Percentiles rank a stretch among this genome's conserved stretches.
phyloP scores from a whole-genome alignment of 805 yeast genomes.

The Wickerhamia fluorescens region DNA sequence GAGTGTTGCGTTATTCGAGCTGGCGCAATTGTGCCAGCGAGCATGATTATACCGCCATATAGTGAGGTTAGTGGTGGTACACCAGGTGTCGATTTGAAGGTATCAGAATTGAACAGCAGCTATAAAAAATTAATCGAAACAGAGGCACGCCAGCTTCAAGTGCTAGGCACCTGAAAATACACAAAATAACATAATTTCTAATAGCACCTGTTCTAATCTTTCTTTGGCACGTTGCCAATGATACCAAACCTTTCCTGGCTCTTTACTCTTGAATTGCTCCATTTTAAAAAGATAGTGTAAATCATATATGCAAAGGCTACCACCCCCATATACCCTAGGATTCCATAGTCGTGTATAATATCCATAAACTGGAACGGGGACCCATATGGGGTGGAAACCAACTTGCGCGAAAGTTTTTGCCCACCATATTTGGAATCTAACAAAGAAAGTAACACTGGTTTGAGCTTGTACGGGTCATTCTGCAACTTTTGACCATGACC shows the following conservation, averaged over 20 bases:
- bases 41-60: constrained; percentile 45
- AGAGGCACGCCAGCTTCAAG: constrained; percentile 22
- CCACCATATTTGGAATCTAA: constrained; percentile 29
- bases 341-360: constrained; percentile 35
- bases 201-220: constrained; percentile 2
- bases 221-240: constrained; percentile 5
- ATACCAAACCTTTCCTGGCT: constrained; percentile 5
- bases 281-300: not conserved
- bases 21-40: constrained; percentile 35
- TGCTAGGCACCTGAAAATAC: constrained; percentile 4
- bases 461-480: constrained; percentile 22
- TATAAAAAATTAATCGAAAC: constrained; percentile 30
- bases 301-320: constrained; percentile 1
- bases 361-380: constrained; percentile 35
- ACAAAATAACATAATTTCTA: not conserved
- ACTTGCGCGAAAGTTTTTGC: constrained; percentile 12
- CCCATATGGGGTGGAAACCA: constrained; percentile 40
- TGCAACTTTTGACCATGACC: constrained; percentile 29
- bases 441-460: constrained; percentile 31
- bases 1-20: constrained; percentile 46
- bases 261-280: not conserved
- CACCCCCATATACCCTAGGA: constrained; percentile 33
- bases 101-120: constrained; percentile 21
- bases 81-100: constrained; percentile 26
- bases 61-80: constrained; percentile 34